Evolutionary conservation across 768 basidiomycete genomes (phyloP).

Genomic region (Hirschioporus abietinus): DNA sequence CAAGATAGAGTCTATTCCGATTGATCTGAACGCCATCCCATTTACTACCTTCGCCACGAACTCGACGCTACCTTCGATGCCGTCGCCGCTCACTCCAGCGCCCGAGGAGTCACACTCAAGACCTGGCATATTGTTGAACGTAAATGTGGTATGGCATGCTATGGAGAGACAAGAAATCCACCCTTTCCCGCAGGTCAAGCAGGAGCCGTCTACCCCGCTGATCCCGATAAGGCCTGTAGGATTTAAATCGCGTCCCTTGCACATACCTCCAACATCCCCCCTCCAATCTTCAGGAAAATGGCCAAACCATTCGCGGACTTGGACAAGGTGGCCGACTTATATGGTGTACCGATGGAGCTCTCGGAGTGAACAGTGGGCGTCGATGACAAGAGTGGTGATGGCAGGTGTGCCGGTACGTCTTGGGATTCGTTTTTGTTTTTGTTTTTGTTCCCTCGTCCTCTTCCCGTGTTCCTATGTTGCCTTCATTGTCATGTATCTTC

Average conservation of each 20-base stretch:
- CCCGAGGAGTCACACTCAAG: not conserved
- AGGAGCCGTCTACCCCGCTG: not conserved
- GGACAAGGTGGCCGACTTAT: not conserved
- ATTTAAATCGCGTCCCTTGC: not conserved
- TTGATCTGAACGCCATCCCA: not conserved
- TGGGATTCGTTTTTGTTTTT: not conserved
- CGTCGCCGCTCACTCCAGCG: not conserved
- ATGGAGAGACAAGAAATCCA: not conserved
- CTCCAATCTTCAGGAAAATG: not conserved
- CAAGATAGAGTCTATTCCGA: not conserved
- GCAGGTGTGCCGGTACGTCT: not conserved
- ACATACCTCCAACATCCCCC: not conserved
- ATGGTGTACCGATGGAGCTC: not conserved
- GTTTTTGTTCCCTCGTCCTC: not conserved
- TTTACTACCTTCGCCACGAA: not conserved
- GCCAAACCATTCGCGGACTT: not conserved
- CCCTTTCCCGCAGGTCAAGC: not conserved
- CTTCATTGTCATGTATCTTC: too few relatives aligned
- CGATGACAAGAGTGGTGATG: not conserved
- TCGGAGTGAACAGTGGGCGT: not conserved
- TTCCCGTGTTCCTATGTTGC: too few relatives aligned
- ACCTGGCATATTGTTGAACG: not conserved
- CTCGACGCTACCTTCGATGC: not conserved
- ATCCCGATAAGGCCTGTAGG: not conserved
- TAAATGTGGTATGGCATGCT: not conserved